Evolutionary conservation across 768 basidiomycete species (phyloP).

Genomic region (Boletus subcaerulescens): DNA sequence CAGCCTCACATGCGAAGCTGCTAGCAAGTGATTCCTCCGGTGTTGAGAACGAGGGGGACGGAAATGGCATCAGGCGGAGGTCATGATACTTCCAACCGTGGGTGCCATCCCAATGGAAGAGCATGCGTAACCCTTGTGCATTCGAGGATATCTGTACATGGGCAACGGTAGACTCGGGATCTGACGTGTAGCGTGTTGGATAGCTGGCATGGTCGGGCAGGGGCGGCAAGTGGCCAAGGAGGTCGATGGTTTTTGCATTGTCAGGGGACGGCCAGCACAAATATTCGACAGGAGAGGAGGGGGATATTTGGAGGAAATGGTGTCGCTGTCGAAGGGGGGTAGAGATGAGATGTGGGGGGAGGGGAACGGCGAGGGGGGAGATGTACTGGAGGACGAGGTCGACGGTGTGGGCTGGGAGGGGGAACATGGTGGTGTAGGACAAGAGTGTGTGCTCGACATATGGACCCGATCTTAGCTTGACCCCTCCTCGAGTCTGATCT

Average conservation of each 20-base stretch:
- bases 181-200: conserved; percentile 40
- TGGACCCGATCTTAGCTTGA: too few species aligned
- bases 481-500: conserved; percentile 5
- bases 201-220: conserved; percentile 30
- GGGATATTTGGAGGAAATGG: conserved; percentile 54
- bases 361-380: conserved; percentile 43
- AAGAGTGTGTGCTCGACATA: too few species aligned
- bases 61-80: conserved; percentile 67
- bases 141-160: conserved; percentile 48
- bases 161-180: conserved; percentile 53
- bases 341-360: conserved; percentile 64
- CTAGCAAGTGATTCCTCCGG: conserved; percentile 26
- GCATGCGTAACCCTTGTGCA: conserved; percentile 47
- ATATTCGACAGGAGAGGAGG: conserved; percentile 51
- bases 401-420: conserved; percentile 38
- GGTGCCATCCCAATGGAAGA: conserved; percentile 63
- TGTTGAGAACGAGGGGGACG: conserved; percentile 35
- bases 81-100: conserved; percentile 72
- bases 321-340: conserved; percentile 59
- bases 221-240: conserved; percentile 41
- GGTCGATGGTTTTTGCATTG: conserved; percentile 36
- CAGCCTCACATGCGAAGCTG: conserved; percentile 20
- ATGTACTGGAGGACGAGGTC: conserved; percentile 57
- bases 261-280: conserved; percentile 61
- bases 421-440: conserved; percentile 29